Evolutionary conservation across 1,139 yeast species (phyloP).

Genomic region (Nakaseomyces glabratus): DNA sequence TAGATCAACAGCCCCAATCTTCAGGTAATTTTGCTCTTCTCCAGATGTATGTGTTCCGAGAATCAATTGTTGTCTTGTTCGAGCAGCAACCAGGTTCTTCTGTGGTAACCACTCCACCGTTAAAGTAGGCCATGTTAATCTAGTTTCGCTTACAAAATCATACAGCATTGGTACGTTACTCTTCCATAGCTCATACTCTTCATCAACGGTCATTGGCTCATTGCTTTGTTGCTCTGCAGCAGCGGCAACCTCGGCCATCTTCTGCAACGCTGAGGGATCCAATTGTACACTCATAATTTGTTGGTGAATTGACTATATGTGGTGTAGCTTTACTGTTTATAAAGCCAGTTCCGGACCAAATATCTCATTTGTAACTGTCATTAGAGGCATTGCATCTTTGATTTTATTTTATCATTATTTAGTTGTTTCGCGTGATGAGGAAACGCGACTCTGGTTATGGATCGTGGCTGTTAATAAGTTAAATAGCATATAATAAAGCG

Average conservation of each 20-base stretch:
- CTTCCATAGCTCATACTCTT: constrained; percentile 72
- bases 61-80: constrained; percentile 38
- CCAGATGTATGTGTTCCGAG: constrained; percentile 87
- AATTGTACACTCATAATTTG: too few species aligned
- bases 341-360: too few species aligned
- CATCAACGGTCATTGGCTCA: constrained; percentile 31
- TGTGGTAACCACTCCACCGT: constrained; percentile 70
- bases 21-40: constrained; percentile 64
- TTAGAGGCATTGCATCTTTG: too few species aligned
- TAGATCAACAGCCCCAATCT: constrained; percentile 64
- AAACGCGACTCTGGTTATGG: too few species aligned
- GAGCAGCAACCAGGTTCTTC: constrained; percentile 12
- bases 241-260: constrained; percentile 6
- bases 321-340: too few species aligned
- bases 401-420: too few species aligned
- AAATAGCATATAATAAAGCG: too few species aligned
- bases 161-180: constrained; percentile 73
- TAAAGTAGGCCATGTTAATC: constrained; percentile 71
- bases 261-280: constrained; percentile 3
- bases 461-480: too few species aligned
- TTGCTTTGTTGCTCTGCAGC: constrained; percentile 4
- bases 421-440: too few species aligned
- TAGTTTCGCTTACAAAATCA: constrained; percentile 71
- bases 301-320: too few species aligned
- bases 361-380: too few species aligned